Conservation (phyloP, 106 monocot genomes). For the Narthecium ossifragum region DNA sequence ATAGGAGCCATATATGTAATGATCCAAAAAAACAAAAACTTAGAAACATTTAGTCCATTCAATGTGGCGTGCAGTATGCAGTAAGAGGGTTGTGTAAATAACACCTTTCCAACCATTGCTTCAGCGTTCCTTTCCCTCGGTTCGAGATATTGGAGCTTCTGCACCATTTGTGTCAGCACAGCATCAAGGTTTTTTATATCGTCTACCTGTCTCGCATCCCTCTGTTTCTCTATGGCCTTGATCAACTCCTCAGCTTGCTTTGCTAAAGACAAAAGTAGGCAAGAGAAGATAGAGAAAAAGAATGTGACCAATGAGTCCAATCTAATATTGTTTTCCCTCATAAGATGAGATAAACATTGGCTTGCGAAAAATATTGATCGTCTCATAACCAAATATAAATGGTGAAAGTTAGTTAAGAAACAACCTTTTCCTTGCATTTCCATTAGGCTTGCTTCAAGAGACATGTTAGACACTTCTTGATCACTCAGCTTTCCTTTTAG, state of each 20-base stretch:
- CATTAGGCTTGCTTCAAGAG: slow-evolving; percentile 54
- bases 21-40: too few relatives aligned
- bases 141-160: slow-evolving; percentile 33
- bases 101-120: slow-evolving; percentile 60
- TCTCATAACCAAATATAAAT: slow-evolving; percentile 1
- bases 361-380: too few relatives aligned
- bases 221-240: slow-evolving; percentile 46
- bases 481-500: slow-evolving; percentile 58
- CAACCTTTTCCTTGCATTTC: slow-evolving; percentile 73
- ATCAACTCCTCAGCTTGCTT: slow-evolving; percentile 50
- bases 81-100: too few relatives aligned
- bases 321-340: too few relatives aligned
- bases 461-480: slow-evolving; percentile 40
- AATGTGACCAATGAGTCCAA: too few relatives aligned
- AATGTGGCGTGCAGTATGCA: too few relatives aligned
- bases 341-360: too few relatives aligned
- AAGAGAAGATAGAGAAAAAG: too few relatives aligned
- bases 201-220: slow-evolving; percentile 32
- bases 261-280: slow-evolving; percentile 25
- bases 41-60: too few relatives aligned
- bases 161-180: slow-evolving; percentile 35
- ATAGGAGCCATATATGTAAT: too few relatives aligned
- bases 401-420: too few relatives aligned
- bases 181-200: slow-evolving; percentile 34
- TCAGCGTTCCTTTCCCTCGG: slow-evolving; percentile 48